These are phyloP conservation scores for Sonneratia caseolaris DNA, from an alignment of 345 rosid genomes.

Conservation along the genomic window DNA sequence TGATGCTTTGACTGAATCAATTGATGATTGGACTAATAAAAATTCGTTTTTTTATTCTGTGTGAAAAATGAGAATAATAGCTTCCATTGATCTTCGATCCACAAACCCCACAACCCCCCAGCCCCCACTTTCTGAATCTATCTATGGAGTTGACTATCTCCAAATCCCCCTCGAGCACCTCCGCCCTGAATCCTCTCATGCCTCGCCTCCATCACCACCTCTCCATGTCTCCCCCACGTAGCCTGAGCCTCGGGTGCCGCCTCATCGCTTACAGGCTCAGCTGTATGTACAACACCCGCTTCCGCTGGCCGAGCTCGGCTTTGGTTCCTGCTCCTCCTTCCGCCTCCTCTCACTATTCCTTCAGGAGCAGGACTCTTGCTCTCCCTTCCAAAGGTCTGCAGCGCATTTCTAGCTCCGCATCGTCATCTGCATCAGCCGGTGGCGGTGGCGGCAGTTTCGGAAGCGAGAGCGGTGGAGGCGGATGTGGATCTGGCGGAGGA, in stretches of 20 bases:
- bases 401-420: too few relatives aligned
- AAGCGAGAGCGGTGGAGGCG: slow-evolving; percentile 29
- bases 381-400: too few relatives aligned
- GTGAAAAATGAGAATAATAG: too few relatives aligned
- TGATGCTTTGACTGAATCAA: too few relatives aligned
- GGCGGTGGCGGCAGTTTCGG: slow-evolving; percentile 35
- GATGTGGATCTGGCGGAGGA: slow-evolving; percentile 42
- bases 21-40: too few relatives aligned
- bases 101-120: too few relatives aligned
- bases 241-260: slow-evolving; percentile 7
- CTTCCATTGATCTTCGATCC: too few relatives aligned
- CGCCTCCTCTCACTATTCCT: slow-evolving; percentile 1
- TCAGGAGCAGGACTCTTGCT: too few relatives aligned
- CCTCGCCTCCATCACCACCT: not conserved
- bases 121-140: not conserved
- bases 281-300: slow-evolving; percentile 29
- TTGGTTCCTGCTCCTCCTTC: not conserved
- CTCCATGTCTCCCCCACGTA: slow-evolving; percentile 6
- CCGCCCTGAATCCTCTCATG: slow-evolving; percentile 11
- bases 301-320: not conserved
- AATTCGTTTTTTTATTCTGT: too few relatives aligned
- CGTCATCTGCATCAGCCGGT: slow-evolving; percentile 18
- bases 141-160: slow-evolving; percentile 8
- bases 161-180: slow-evolving; percentile 3
- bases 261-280: slow-evolving; percentile 16